Percentiles rank a stretch among this genome's conserved stretches.
phyloP scores from a whole-genome alignment of 169 alveolate species.

The Ichthyophthirius multifiliis region DNA sequence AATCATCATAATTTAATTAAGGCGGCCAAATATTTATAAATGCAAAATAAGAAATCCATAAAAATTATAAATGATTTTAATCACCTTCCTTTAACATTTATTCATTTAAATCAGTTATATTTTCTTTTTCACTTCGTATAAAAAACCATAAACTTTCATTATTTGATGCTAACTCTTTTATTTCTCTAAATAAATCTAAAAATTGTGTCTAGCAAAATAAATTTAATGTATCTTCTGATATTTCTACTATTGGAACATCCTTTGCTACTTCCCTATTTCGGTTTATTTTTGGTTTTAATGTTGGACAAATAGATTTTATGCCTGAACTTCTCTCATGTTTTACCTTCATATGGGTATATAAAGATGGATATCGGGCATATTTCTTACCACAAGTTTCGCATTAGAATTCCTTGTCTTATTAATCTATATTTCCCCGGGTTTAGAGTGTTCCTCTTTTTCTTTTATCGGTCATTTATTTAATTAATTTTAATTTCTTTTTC shows the following conservation, averaged over 20 bases:
- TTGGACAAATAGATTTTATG: background rate
- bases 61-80: background rate
- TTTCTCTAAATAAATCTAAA: conserved; percentile 6
- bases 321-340: background rate
- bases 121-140: background rate
- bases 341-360: conserved; percentile 9
- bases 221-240: background rate
- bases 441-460: background rate
- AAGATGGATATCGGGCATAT: conserved; percentile 19
- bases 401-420: background rate
- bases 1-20: background rate
- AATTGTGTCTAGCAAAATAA: conserved; percentile 8
- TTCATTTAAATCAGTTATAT: background rate
- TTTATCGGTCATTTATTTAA: background rate
- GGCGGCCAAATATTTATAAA: background rate
- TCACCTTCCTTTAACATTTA: background rate
- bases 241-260: background rate
- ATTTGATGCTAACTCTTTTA: background rate
- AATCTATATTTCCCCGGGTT: background rate
- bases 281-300: background rate
- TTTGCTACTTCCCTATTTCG: background rate
- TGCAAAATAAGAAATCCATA: background rate
- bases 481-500: too few species aligned
- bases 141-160: background rate
- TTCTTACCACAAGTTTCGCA: conserved; percentile 2